Base-by-base conservation (phyloP, 495 filamentous ascomycete genomes). In the Penicillium odoratum region DNA sequence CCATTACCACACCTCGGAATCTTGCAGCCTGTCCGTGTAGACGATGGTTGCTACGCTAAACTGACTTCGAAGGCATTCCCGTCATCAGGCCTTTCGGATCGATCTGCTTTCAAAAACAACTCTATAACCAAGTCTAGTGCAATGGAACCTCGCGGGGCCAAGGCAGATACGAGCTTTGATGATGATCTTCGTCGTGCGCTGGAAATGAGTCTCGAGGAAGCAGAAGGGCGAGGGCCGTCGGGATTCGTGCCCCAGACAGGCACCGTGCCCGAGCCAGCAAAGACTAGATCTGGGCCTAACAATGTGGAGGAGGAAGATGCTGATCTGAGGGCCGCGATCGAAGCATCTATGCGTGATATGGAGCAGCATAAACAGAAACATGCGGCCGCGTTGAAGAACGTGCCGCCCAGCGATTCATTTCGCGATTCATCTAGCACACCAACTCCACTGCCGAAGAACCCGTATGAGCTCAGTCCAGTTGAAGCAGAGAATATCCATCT, bases 401-500 rank as follows among this genome's bases (percentile, higher is more conserved):
- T 77, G 4, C 74, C 81, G 16, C 64, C 75, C 3, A 71, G 79
- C 43, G 53, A 68, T 25, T 44, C 65, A 7, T 46, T 65, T 9
- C 65, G 42, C 34, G 59, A 65, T 51, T 59, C 67, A 16, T 60
- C 69, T 7, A 69, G 50, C 40, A 67, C 68, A 3, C 55, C 66
- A 7, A 66, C 73, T n/a, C 60, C 72, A 16, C 72, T 91, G 18
- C 88, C 90, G 0, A 92, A 91, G 72, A 93, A 91, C 61, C 91
- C 97, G 47, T 97, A 96, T 64, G 95, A 98, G 75, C 87, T 98
- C 15, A 96, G 89, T 10, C 88, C 90, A 0, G 90, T 93, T 1
- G 94, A 98, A 73, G 90, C 91, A 1, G 94, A 98, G 74, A 98
- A 98, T 58, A 98, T 98, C 61, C 96, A 95, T 67, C 83, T 98